A percentile compares a stretch with the other conserved stretches of the same genome.
Evolutionary conservation across 352 stramenopile species (phyloP).

Genomic region (Phytopythium oedochilum): DNA sequence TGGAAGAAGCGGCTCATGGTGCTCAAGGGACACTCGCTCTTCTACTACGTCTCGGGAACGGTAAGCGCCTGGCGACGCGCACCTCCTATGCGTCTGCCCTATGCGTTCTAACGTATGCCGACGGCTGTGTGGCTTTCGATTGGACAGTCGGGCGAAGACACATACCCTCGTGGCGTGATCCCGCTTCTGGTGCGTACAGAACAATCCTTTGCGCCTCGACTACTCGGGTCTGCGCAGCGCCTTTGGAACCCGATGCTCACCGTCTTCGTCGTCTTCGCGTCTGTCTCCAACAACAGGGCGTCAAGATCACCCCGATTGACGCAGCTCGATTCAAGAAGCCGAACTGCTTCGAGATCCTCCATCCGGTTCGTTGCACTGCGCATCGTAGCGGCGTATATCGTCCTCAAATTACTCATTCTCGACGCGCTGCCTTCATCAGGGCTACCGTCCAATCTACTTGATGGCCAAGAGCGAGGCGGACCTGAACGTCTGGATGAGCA

Average conservation of each 20-base stretch:
- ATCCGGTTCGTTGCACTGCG: conserved; percentile 41
- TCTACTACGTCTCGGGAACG: conserved; percentile 87
- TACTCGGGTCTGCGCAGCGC: not conserved
- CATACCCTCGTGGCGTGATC: conserved; percentile 78
- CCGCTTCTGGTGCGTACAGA: conserved; percentile 35
- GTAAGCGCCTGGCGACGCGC: conserved; percentile 35
- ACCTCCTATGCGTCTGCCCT: not conserved
- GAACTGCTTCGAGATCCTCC: conserved; percentile 86
- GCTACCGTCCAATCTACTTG: conserved; percentile 76
- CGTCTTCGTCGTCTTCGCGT: too few relatives aligned
- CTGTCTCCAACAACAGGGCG: conserved; percentile 14
- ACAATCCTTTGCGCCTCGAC: too few relatives aligned
- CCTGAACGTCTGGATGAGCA: conserved; percentile 83
- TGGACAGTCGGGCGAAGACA: conserved; percentile 74
- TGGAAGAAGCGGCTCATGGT: conserved; percentile 89
- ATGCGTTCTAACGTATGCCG: not conserved
- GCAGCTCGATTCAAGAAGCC: conserved; percentile 76
- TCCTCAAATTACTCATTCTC: not conserved
- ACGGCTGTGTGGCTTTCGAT: conserved; percentile 6
- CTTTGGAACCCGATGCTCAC: not conserved
- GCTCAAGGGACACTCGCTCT: conserved; percentile 82
- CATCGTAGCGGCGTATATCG: not conserved
- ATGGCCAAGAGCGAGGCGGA: conserved; percentile 85
- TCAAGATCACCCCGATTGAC: conserved; percentile 78
- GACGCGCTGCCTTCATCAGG: conserved; percentile 20